Evolutionary conservation across 331 rosid species (phyloP), one percentile per base, ranked within the genome.

Genomic region (Saraca asoca): DNA sequence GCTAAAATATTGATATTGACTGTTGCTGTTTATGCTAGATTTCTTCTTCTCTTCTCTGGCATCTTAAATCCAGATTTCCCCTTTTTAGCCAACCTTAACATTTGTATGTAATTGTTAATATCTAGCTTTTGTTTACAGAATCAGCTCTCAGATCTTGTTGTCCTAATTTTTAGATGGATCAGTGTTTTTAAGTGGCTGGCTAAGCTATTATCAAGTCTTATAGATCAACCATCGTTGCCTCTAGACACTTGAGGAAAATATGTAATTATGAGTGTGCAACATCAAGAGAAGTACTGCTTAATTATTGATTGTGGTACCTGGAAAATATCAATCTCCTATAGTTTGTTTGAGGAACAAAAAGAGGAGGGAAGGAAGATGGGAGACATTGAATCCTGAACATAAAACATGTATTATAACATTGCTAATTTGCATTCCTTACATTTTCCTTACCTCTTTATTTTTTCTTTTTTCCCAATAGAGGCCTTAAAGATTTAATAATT

Each of bases 231-330:
- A 17, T 69, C 35, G 12, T 39, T n/a, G 33, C 24, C 48, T 71
- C 51, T 14, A 6, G 42, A 50, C 12, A 14, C 16, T 19, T 34
- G 5, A 5, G 6, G 58, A 38, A 18, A 44, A 13, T 7, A 20
- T 44, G 64, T 58, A 43, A 20, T n/a, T n/a, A n/a, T n/a, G n/a
- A n/a, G n/a, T n/a, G n/a, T 70, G 52, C 5, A 11, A 14, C 29
- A 59, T 42, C 5, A 71, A 24, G 43, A 15, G 45, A 18, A 43
- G 48, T 43, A 15, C 48, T 61, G 37, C 34, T 42, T 41, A 41
- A 29, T 8, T 33, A 10, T 53, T 72, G 70, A 18, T 44, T 63
- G 43, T 63, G 77, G 64, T 63, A 7, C 64, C 31, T 42, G 70
- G 54, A 12, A 31, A 42, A 44, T 62, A 17, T n/a, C 38, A 72